A percentile compares a stretch with the other conserved stretches of the same genome.
These are phyloP conservation scores for Loxodes magnus DNA, from an alignment of 73 alveolate genomes.

Conservation along the genomic window DNA sequence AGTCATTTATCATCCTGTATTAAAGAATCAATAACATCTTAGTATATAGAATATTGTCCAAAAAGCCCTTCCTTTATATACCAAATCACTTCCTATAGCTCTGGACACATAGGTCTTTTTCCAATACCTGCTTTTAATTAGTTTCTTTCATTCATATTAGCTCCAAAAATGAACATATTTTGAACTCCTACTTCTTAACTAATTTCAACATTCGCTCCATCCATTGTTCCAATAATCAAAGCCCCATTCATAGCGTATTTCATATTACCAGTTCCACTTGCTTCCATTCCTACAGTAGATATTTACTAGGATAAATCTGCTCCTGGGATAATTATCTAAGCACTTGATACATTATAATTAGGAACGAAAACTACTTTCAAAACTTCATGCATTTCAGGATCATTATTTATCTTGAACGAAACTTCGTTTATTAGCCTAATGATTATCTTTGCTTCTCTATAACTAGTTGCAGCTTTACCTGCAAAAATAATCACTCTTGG, in stretches of 20 bases:
- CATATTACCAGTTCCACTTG: slow-evolving; percentile 89
- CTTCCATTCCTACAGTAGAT: slow-evolving; percentile 91
- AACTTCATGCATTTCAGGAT: slow-evolving; percentile 55
- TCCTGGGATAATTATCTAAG: slow-evolving; percentile 86
- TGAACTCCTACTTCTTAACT: slow-evolving; percentile 91
- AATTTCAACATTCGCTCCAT: slow-evolving; percentile 90
- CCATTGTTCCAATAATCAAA: slow-evolving; percentile 85
- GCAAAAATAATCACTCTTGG: slow-evolving; percentile 84
- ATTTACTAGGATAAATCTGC: slow-evolving; percentile 75
- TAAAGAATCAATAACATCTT: slow-evolving; percentile 45
- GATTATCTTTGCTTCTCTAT: slow-evolving; percentile 66
- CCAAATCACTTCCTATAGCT: slow-evolving; percentile 61
- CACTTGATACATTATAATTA: slow-evolving; percentile 73
- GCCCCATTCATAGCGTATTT: slow-evolving; percentile 85
- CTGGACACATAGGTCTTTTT: slow-evolving; percentile 39
- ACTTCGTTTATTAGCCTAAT: slow-evolving; percentile 76
- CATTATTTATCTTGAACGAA: slow-evolving; percentile 69
- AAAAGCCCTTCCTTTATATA: slow-evolving; percentile 58
- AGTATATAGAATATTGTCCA: slow-evolving; percentile 55
- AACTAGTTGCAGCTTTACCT: slow-evolving; percentile 94
- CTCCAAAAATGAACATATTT: slow-evolving; percentile 86
- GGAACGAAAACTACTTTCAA: slow-evolving; percentile 74
- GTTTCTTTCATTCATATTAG: slow-evolving; percentile 64
- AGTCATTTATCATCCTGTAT: slow-evolving; percentile 49
- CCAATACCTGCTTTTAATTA: slow-evolving; percentile 35